These are phyloP conservation scores for Moesziomyces globuligerus DNA, from an alignment of 1,284 basidiomycete species.

Conservation along the genomic window DNA sequence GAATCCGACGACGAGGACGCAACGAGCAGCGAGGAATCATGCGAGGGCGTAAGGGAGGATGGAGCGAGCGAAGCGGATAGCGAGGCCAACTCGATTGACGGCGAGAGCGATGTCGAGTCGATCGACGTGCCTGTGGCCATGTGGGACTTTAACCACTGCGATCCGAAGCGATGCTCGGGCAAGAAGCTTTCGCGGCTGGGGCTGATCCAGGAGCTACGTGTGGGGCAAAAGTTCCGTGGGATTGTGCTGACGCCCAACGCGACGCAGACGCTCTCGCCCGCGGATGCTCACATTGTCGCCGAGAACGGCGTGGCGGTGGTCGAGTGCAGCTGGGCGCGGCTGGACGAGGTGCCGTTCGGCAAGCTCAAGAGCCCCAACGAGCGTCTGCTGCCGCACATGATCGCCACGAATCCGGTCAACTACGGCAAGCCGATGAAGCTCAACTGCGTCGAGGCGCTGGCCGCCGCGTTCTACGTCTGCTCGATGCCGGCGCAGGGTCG, in stretches of 20 bases:
- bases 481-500: conserved; percentile 49
- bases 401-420: conserved; percentile 65
- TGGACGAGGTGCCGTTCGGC: conserved; percentile 91
- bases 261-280: conserved; percentile 80
- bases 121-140: conserved; percentile 59
- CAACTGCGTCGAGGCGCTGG: conserved; percentile 65
- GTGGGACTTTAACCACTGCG: conserved; percentile 92
- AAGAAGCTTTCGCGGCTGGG: conserved; percentile 90
- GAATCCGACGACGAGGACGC: neutral
- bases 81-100: conserved; percentile 37
- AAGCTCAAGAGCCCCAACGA: conserved; percentile 95
- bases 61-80: conserved; percentile 29
- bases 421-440: conserved; percentile 65
- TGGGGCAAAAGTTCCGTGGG: conserved; percentile 88
- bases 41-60: conserved; percentile 9
- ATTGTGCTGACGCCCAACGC: conserved; percentile 95
- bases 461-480: conserved; percentile 60
- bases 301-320: conserved; percentile 88
- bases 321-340: conserved; percentile 94
- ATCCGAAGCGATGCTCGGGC: conserved; percentile 91
- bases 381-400: conserved; percentile 72
- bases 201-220: conserved; percentile 82
- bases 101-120: conserved; percentile 35
- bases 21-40: conserved; percentile 4
- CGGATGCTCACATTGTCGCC: conserved; percentile 82